Percentiles rank a stretch among this genome's conserved stretches.
phyloP scores from a whole-genome alignment of 768 basidiomycete genomes.

The Boletus rubroflammeus region DNA sequence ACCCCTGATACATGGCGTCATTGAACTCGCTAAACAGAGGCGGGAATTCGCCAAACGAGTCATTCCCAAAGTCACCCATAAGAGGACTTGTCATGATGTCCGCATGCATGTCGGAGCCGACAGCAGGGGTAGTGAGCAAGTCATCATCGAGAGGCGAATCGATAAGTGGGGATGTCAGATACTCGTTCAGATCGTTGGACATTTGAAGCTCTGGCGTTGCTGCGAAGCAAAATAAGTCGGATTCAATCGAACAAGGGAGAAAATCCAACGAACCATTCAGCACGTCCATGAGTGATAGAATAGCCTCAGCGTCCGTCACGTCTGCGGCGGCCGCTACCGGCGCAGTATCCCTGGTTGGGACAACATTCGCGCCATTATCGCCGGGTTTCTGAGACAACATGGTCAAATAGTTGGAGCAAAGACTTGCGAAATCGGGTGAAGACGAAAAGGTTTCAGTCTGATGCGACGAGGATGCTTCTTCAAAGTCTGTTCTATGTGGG shows the following conservation, averaged over 20 bases:
- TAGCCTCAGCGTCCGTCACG: slow-evolving; percentile 29
- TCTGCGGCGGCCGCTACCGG: slow-evolving; percentile 20
- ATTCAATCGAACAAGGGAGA: rapidly evolving
- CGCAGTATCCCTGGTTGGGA: slow-evolving; percentile 29
- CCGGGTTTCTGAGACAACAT: slow-evolving; percentile 58
- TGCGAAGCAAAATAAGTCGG: neutral
- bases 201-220: slow-evolving; percentile 38
- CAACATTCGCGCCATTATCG: slow-evolving; percentile 34
- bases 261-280: slow-evolving; percentile 32
- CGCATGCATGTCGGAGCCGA: slow-evolving; percentile 35
- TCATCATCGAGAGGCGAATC: slow-evolving; percentile 47
- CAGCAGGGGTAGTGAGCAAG: slow-evolving; percentile 41
- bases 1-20: slow-evolving; percentile 12
- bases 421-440: slow-evolving; percentile 38
- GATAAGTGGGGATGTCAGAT: slow-evolving; percentile 44
- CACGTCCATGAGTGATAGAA: slow-evolving; percentile 39
- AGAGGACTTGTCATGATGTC: slow-evolving; percentile 44
- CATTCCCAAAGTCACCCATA: slow-evolving; percentile 32
- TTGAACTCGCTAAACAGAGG: slow-evolving; percentile 31
- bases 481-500: slow-evolving; percentile 39
- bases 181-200: slow-evolving; percentile 39
- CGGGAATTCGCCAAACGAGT: slow-evolving; percentile 31
- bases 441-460: slow-evolving; percentile 23
- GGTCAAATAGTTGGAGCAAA: slow-evolving; percentile 62
- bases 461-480: slow-evolving; percentile 32